Conservation (phyloP, 306 rosid species). For the Pueraria montana region DNA sequence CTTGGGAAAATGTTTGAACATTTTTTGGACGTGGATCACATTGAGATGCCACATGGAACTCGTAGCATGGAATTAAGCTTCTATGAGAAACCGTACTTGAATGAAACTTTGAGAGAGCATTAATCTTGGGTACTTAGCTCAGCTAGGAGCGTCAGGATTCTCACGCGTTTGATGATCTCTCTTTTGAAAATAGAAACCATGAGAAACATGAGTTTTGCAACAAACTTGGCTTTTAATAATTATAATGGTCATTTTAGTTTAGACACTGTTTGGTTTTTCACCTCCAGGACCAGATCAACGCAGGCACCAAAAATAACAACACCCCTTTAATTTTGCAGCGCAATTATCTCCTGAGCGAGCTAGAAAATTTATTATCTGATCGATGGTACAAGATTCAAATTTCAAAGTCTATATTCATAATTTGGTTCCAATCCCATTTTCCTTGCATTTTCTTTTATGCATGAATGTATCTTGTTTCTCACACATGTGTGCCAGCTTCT, state of each 20-base stretch:
- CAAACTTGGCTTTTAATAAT: too few species aligned
- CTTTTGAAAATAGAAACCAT: slow-evolving; percentile 34
- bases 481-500: neutral
- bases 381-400: neutral
- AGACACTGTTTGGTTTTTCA: neutral
- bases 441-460: neutral
- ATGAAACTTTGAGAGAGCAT: neutral
- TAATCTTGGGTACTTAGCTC: neutral
- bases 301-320: neutral
- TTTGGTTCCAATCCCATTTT: neutral
- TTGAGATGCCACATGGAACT: slow-evolving; percentile 19
- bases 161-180: slow-evolving; percentile 12
- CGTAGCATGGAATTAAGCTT: neutral
- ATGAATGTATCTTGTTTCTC: neutral
- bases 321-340: neutral
- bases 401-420: neutral
- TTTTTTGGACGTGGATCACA: slow-evolving; percentile 24
- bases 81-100: neutral
- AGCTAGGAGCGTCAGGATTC: neutral
- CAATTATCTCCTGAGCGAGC: neutral
- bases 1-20: neutral
- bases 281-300: neutral
- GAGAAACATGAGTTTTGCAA: slow-evolving; percentile 38
- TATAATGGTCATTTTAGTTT: neutral
- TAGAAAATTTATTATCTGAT: neutral